Conservation (phyloP, 208 protist species). For the Porcisia deanei region DNA sequence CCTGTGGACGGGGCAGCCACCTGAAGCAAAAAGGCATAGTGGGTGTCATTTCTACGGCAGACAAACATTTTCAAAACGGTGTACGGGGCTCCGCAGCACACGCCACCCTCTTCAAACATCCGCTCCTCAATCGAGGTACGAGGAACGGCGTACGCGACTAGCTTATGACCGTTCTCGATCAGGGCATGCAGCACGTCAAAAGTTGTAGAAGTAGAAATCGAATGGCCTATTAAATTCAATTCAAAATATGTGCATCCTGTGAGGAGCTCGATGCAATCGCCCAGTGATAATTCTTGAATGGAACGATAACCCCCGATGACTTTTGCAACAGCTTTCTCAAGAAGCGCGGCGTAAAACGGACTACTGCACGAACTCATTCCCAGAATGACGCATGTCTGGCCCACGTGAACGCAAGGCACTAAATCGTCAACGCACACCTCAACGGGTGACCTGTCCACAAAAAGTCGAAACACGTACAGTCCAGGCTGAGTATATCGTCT, state of each 20-base stretch:
- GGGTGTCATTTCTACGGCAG: conserved; percentile 25
- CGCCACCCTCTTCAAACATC: conserved; percentile 18
- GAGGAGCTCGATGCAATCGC: conserved; percentile 47
- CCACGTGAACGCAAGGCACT: conserved; percentile 38
- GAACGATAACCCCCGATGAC: conserved; percentile 54
- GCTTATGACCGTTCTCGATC: conserved; percentile 19
- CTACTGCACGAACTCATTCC: conserved; percentile 38
- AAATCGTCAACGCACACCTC: conserved; percentile 66
- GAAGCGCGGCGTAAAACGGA: conserved; percentile 61
- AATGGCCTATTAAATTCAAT: conserved; percentile 30
- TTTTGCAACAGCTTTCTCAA: conserved; percentile 81
- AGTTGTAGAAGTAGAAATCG: not conserved
- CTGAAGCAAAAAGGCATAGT: conserved; percentile 31
- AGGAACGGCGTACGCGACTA: conserved; percentile 19
- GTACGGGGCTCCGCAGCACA: conserved; percentile 26
- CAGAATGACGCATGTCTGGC: conserved; percentile 18
- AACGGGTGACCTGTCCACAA: conserved; percentile 25
- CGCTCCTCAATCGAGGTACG: conserved; percentile 15
- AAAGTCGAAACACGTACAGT: conserved; percentile 36
- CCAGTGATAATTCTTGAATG: conserved; percentile 46
- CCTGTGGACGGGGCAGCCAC: conserved; percentile 14
- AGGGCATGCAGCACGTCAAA: conserved; percentile 26
- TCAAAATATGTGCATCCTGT: conserved; percentile 66
- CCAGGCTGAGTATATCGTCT: conserved; percentile 8
- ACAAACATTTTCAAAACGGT: conserved; percentile 23